These are phyloP conservation scores for Olyra latifolia DNA, from an alignment of 176 grass and related monocot species.

Conservation along the genomic window DNA sequence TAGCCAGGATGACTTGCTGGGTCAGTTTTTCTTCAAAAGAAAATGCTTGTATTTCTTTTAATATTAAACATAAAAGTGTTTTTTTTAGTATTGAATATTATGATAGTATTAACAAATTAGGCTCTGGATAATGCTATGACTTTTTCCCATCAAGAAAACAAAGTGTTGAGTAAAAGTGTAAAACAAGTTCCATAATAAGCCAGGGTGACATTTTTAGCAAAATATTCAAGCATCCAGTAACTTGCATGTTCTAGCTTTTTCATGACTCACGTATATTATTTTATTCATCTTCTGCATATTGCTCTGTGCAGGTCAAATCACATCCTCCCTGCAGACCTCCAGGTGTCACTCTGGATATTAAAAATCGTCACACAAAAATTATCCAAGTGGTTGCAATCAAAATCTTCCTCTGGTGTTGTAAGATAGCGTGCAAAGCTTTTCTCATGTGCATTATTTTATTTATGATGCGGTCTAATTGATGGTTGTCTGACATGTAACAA, in stretches of 20 bases:
- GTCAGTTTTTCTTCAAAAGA: too few species aligned
- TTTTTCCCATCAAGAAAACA: background rate
- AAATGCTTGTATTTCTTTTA: background rate
- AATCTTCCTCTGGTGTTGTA: constrained; percentile 80
- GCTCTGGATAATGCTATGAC: background rate
- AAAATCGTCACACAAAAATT: constrained; percentile 96
- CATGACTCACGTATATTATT: background rate
- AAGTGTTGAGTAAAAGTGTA: background rate
- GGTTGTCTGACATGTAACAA: background rate
- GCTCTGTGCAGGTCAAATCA: constrained; percentile 72
- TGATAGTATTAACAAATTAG: background rate
- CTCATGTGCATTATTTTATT: background rate
- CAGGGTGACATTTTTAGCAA: background rate
- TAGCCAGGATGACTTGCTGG: background rate
- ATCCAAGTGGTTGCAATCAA: constrained; percentile 93
- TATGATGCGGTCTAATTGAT: background rate
- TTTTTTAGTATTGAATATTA: background rate
- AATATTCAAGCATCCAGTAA: constrained; percentile 6
- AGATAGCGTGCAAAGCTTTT: constrained; percentile 25
- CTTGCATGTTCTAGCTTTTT: background rate
- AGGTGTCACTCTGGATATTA: constrained; percentile 87
- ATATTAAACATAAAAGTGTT: background rate
- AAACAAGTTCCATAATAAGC: constrained; percentile 7
- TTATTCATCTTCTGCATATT: background rate
- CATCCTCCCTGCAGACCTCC: constrained; percentile 86